Conservation (phyloP, 1,139 yeast species). For the Geotrichum klebahnii region DNA sequence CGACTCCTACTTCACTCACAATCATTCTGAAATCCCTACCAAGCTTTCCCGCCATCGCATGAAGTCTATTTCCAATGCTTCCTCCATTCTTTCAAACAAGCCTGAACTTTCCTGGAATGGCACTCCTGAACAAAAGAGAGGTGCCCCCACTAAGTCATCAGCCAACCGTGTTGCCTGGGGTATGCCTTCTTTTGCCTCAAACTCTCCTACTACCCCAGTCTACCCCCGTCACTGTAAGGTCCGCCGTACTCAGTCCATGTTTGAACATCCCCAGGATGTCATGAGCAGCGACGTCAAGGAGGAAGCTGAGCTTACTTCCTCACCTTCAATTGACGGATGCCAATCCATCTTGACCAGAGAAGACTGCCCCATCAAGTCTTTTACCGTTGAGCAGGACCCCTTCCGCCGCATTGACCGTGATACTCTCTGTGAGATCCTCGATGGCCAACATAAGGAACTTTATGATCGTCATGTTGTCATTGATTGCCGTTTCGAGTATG, state of each 20-base stretch:
- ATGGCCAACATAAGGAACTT: slow-evolving; percentile 50
- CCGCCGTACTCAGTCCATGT: slow-evolving; percentile 66
- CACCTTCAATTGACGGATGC: slow-evolving; percentile 14
- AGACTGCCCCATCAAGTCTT: slow-evolving; percentile 33
- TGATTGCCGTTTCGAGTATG: slow-evolving; percentile 94
- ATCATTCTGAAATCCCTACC: slow-evolving; percentile 7
- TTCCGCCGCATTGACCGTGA: slow-evolving; percentile 70
- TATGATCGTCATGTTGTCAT: slow-evolving; percentile 63
- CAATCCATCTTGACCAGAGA: slow-evolving; percentile 5
- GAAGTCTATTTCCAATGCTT: slow-evolving; percentile 13
- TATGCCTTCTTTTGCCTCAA: slow-evolving; percentile 3
- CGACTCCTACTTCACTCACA: slow-evolving; percentile 13
- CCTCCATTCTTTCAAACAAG: slow-evolving; percentile 13
- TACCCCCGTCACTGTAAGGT: slow-evolving; percentile 37
- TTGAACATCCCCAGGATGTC: slow-evolving; percentile 46
- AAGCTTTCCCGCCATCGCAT: slow-evolving; percentile 7
- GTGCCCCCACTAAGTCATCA: slow-evolving; percentile 4
- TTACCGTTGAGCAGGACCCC: slow-evolving; percentile 53
- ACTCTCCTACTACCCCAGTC: slow-evolving; percentile 20
- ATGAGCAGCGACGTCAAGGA: too few species aligned
- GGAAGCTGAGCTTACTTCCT: slow-evolving; percentile 9
- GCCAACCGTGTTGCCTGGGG: slow-evolving; percentile 10
- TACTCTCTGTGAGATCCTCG: slow-evolving; percentile 60
- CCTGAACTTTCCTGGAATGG: slow-evolving; percentile 11
- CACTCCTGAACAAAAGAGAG: background rate